Evolutionary conservation across 2,329 filamentous ascomycete species (phyloP).

Genomic region (Fusarium falciforme): DNA sequence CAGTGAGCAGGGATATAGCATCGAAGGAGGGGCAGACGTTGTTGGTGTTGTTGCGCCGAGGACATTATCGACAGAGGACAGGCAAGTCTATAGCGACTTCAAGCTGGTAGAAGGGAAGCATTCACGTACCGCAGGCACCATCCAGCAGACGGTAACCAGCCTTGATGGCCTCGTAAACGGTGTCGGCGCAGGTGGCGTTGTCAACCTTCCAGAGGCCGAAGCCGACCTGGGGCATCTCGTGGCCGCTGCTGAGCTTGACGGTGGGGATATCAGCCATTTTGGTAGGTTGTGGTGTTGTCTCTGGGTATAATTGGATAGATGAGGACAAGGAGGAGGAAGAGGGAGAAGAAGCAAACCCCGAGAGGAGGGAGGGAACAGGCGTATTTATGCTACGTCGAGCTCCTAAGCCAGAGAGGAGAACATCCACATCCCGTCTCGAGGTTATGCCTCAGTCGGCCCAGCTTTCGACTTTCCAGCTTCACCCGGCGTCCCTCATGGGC

Average conservation of each 20-base stretch:
- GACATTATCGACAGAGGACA: conserved; percentile 1
- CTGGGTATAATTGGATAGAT: conserved; percentile 10
- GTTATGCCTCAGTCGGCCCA: background rate
- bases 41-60: background rate
- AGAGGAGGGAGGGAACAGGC: conserved; percentile 20
- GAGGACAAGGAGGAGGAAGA: conserved; percentile 10
- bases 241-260: conserved; percentile 73
- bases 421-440: conserved; percentile 22
- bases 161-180: conserved; percentile 81
- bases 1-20: conserved; percentile 6
- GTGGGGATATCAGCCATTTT: conserved; percentile 54
- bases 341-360: conserved; percentile 13
- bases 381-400: conserved; percentile 34
- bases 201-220: conserved; percentile 88
- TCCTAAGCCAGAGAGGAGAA: conserved; percentile 9
- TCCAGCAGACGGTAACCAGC: conserved; percentile 70
- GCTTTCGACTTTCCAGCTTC: background rate
- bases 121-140: conserved; percentile 67
- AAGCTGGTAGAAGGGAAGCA: background rate
- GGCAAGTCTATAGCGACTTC: conserved; percentile 7
- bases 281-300: conserved; percentile 23
- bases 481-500: conserved; percentile 31
- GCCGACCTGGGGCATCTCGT: conserved; percentile 80
- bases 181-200: conserved; percentile 77
- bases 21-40: conserved; percentile 29